Evolutionary conservation across 441 rosid genomes (phyloP), one percentile per base, ranked within the genome.

Genomic region (Aquilaria agallochum): DNA sequence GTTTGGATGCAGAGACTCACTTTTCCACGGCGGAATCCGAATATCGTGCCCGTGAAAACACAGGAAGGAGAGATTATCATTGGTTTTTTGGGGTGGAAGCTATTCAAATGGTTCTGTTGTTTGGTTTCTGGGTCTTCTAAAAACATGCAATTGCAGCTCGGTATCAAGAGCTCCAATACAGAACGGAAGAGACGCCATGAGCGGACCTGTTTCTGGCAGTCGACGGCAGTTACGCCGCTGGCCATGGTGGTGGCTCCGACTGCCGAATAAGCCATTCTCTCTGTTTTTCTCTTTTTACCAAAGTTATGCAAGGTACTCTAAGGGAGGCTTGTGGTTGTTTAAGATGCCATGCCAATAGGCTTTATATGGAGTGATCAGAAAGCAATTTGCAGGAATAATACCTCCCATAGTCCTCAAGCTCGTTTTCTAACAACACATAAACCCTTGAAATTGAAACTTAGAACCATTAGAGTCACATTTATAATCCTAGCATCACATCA

Each of bases 171-270:
- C 58, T 76, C 65, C 4, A 78, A 49, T 55, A 89, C 83, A 62
- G 76, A 76, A 14, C 85, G 84, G 13, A 89, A 76, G 63, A 87
- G 74, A 65, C 90, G 73, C 92, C 94, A 85, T 51, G 91, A 87
- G 45, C 90, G 86, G 66, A 87, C 92, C 57, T 89, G 92, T 62
- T 85, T 85, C 33, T 85, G 81, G 79, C 92, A 89, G 68, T 89
- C 94, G 13, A 87, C 85, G 31, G 83, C 34, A 65, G 85, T 65
- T 54, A 83, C 80, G 36, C 73, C 83, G 40, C 64, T 68, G 57
- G 77, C 15, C 34, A 78, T 54, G 70, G 59, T 69, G 67, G 81
- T 60, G 76, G 77, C 76, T 62, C 58, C 77, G 42, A 71, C 44
- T 55, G 59, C 62, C 63, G 68, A 48, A 70, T 70, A 79, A 33